Base-by-base conservation (phyloP, 192 early-diverging fungal genomes). In the Coemansia sp. region DNA sequence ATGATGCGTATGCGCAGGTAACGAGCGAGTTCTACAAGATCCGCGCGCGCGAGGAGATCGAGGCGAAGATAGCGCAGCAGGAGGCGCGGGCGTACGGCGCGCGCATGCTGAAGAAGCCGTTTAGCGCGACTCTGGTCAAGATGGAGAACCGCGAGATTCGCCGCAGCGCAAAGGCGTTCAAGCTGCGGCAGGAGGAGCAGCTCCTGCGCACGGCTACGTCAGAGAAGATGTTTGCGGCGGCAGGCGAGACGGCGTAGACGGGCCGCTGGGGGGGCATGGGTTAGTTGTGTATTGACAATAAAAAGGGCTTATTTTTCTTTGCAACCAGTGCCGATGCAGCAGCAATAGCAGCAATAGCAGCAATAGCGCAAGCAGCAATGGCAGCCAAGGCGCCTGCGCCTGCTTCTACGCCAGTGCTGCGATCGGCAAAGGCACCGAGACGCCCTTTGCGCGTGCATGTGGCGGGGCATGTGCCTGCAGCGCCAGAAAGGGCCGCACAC, bases 1-100 rank as follows among this genome's bases (percentile, higher is more conserved):
- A 87, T 62, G 85, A 87, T 42, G 93, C 95, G 18, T 97, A 97
- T 61, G 83, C 81, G 39, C 80, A 83, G 51, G 90, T 90, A 22
- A 87, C 91, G 14, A 56, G 67, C 14, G 91, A 92, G 63, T 95
- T 97, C 69, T 95, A 95, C 69, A 68, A 71, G 54, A 71, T 87
- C 55, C 87, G 95, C 46, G 89, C 87, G 35, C 87, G 84, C 42
- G 84, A 93, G 66, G 95, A 97, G 62, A 65, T 82, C 27, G 85
- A 88, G 65, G 83, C 83, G 54, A 83, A 83, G 67, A 82, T 87
- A 10, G 86, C 86, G 16, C 74, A 82, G 55, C 82, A 85, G 61
- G 84, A 89, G 67, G 73, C 70, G 24, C 24, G 59, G 70, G 61
- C 62, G 45, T 75, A 78, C 54, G 81, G 81, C 11, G 81, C 81